Conservation (phyloP, 139 green algal species). For the Tetraselmis chui region DNA sequence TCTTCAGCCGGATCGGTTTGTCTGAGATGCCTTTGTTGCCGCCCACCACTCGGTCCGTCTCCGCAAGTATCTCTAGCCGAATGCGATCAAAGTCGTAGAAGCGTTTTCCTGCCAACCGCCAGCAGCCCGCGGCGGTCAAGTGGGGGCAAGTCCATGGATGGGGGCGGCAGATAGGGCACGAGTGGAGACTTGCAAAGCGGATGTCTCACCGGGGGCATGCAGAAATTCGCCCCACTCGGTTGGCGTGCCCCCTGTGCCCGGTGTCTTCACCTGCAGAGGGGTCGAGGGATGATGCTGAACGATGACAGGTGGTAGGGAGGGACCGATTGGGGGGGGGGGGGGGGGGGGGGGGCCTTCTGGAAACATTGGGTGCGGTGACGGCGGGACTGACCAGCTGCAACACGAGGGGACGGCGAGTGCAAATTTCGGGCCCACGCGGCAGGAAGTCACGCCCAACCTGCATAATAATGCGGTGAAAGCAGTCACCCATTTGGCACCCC, state of each 20-base stretch:
- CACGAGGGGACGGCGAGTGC: constrained; percentile 74
- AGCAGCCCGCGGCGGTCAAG: not conserved
- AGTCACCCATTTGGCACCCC: too few species aligned
- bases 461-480: too few species aligned
- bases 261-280: not conserved
- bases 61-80: constrained; percentile 80
- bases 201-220: constrained; percentile 65
- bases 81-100: constrained; percentile 90
- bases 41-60: constrained; percentile 85
- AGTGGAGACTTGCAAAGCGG: too few species aligned
- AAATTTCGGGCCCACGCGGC: constrained; percentile 72
- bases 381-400: constrained; percentile 80
- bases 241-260: not conserved
- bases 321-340: not conserved
- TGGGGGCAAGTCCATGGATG: too few species aligned
- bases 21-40: constrained; percentile 88
- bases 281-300: not conserved
- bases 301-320: not conserved
- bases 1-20: constrained; percentile 91
- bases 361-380: not conserved
- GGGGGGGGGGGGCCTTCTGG: not conserved
- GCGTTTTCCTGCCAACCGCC: constrained; percentile 36
- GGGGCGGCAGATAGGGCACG: too few species aligned
- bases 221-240: constrained; percentile 95
- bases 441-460: constrained; percentile 86